These are phyloP conservation scores for Solanum pennellii DNA, from an alignment of 257 asterid species.

Conservation along the genomic window DNA sequence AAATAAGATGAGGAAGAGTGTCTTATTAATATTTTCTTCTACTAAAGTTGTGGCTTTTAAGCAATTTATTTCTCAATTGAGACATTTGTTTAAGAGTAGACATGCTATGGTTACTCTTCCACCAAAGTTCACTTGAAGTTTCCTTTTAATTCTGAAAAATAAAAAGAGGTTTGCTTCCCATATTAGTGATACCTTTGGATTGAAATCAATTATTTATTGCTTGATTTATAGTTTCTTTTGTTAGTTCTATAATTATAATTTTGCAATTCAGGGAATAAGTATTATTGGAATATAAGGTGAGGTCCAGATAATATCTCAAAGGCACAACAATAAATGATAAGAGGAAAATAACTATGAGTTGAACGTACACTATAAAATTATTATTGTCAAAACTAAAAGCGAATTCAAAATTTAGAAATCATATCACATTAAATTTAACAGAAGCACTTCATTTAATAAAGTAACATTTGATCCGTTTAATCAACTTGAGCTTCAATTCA, in stretches of 20 bases:
- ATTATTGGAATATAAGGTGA: not conserved
- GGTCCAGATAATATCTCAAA: not conserved
- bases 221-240: not conserved
- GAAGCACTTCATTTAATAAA: too few species aligned
- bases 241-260: not conserved
- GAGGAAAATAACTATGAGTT: not conserved
- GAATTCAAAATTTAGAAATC: not conserved
- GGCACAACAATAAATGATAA: not conserved
- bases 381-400: not conserved
- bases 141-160: not conserved
- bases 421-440: too few species aligned
- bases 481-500: not conserved
- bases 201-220: not conserved
- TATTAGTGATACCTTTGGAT: not conserved
- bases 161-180: not conserved
- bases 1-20: conserved; percentile 13
- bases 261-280: not conserved
- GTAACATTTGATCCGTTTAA: not conserved
- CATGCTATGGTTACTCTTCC: conserved; percentile 2
- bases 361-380: not conserved
- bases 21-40: conserved; percentile 20
- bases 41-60: conserved; percentile 24
- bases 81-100: conserved; percentile 19
- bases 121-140: not conserved
- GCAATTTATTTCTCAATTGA: conserved; percentile 25